Conservation (phyloP, 495 filamentous ascomycete species). For the Lophiotrema nucula region DNA sequence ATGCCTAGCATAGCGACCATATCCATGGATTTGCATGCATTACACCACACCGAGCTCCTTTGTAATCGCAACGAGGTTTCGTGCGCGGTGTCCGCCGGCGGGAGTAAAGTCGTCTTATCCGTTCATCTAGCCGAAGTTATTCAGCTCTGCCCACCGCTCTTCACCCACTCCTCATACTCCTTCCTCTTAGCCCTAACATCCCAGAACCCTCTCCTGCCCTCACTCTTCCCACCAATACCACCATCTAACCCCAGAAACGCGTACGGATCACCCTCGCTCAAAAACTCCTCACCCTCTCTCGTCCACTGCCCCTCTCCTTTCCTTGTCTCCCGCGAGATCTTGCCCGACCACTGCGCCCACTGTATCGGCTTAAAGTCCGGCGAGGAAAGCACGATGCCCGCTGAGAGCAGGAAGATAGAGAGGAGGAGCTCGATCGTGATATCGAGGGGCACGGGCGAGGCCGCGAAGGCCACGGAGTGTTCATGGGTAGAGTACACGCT, state of each 20-base stretch:
- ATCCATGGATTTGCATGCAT: too few relatives aligned
- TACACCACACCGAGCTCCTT: too few relatives aligned
- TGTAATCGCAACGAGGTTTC: too few relatives aligned
- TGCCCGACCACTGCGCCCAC: conserved; percentile 45
- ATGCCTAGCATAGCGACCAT: too few relatives aligned
- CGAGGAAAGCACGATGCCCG: conserved; percentile 41
- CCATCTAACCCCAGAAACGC: conserved; percentile 24
- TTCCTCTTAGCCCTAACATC: conserved; percentile 45
- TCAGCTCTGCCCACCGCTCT: conserved; percentile 27
- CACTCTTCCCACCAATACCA: conserved; percentile 29
- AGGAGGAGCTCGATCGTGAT: conserved; percentile 46
- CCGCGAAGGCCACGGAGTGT: conserved; percentile 33
- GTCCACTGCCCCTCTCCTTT: conserved; percentile 18
- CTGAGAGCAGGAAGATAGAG: conserved; percentile 41
- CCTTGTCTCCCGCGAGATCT: conserved; percentile 35
- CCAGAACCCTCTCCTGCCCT: conserved; percentile 45
- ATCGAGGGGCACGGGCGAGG: conserved; percentile 42
- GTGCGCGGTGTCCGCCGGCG: too few relatives aligned
- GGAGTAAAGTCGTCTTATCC: too few relatives aligned
- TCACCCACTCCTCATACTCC: conserved; percentile 45
- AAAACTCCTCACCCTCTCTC: conserved; percentile 30
- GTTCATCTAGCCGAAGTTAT: too few relatives aligned
- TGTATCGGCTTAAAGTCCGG: conserved; percentile 43
- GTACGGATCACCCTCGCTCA: conserved; percentile 42
- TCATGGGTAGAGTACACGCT: conserved; percentile 50